A percentile compares a stretch with the other conserved stretches of the same genome.
Evolutionary conservation across 2,329 filamentous ascomycete species (phyloP).

Genomic region (Penicillium sp.): DNA sequence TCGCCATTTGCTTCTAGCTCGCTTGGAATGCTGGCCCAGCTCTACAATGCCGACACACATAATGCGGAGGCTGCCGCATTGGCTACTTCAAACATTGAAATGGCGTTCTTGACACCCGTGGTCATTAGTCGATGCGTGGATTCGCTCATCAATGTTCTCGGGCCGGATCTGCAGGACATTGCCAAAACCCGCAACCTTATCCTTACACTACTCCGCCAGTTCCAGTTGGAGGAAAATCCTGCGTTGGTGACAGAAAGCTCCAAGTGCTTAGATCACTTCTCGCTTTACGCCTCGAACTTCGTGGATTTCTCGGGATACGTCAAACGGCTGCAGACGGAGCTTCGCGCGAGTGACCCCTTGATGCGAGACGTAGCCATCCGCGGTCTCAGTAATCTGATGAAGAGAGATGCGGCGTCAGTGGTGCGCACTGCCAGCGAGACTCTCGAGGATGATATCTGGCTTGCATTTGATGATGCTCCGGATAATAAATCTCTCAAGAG

Average conservation of each 20-base stretch:
- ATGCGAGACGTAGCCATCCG: slow-evolving; percentile 78
- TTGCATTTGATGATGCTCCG: slow-evolving; percentile 73
- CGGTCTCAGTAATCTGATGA: slow-evolving; percentile 91
- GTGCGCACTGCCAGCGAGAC: slow-evolving; percentile 68
- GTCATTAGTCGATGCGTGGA: slow-evolving; percentile 85
- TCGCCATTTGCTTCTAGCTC: slow-evolving; percentile 84
- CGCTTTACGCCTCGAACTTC: slow-evolving; percentile 81
- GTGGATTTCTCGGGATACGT: slow-evolving; percentile 83
- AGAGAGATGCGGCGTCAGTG: slow-evolving; percentile 78
- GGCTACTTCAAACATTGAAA: slow-evolving; percentile 83
- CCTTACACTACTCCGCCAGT: slow-evolving; percentile 75
- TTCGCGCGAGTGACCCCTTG: slow-evolving; percentile 63
- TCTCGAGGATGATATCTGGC: slow-evolving; percentile 88
- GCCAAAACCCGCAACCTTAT: slow-evolving; percentile 89
- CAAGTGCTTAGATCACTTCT: slow-evolving; percentile 81
- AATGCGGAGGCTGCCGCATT: slow-evolving; percentile 75
- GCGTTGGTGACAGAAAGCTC: slow-evolving; percentile 71
- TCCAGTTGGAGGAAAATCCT: slow-evolving; percentile 67
- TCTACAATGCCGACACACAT: slow-evolving; percentile 88
- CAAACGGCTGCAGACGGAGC: slow-evolving; percentile 68
- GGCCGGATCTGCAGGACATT: slow-evolving; percentile 89
- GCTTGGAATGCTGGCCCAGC: slow-evolving; percentile 85
- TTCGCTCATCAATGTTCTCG: slow-evolving; percentile 93
- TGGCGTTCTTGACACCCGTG: slow-evolving; percentile 74
- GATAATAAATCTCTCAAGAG: slow-evolving; percentile 75